Evolutionary conservation across 2,329 filamentous ascomycete genomes (phyloP).

Genomic region (Alternaria arborescens): DNA sequence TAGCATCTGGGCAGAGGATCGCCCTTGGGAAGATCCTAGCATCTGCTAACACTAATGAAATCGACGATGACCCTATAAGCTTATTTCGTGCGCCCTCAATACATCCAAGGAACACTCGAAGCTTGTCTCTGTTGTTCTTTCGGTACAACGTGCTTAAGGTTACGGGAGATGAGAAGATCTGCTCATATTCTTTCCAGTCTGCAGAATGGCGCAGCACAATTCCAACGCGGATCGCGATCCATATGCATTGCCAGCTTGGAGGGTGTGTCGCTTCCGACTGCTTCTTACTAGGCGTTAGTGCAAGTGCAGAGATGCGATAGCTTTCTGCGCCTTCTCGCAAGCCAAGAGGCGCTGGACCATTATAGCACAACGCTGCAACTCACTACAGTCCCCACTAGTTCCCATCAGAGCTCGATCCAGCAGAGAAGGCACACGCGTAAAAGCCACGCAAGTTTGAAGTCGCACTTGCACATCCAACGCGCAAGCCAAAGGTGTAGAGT

Average conservation of each 20-base stretch:
- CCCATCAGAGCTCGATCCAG: slow-evolving; percentile 9
- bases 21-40: neutral
- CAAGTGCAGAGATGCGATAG: slow-evolving; percentile 1
- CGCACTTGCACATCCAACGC: slow-evolving; percentile 2
- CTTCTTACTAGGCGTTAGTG: neutral
- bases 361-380: neutral
- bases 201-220: neutral
- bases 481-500: neutral
- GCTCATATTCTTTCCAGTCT: neutral
- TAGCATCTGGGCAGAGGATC: neutral
- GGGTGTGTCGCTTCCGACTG: neutral
- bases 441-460: slow-evolving; percentile 7
- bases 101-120: neutral
- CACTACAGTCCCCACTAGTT: slow-evolving; percentile 12
- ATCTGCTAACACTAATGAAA: neutral
- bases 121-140: neutral
- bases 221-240: neutral
- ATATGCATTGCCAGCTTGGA: neutral
- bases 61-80: neutral
- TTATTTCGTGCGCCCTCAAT: neutral
- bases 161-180: neutral
- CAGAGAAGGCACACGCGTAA: slow-evolving; percentile 8
- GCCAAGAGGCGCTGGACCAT: neutral
- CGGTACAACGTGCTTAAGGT: neutral
- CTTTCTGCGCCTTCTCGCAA: neutral